phyloP scores from a whole-genome alignment of 768 basidiomycete species.

The Lactarius akahatsu region DNA sequence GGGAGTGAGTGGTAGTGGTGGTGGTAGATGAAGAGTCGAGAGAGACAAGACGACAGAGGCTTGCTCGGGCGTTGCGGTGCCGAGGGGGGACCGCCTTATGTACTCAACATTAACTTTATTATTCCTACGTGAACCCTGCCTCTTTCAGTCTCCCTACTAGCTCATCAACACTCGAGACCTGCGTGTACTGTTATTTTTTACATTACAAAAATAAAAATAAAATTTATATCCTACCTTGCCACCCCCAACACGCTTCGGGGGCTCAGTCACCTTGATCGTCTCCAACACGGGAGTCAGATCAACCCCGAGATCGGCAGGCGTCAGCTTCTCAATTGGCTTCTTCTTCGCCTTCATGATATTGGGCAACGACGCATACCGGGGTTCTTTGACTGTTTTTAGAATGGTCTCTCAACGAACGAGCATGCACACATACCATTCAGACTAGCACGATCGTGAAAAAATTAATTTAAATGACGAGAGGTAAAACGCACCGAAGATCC shows the following conservation, averaged over 20 bases:
- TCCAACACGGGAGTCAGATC: constrained; percentile 83
- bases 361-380: constrained; percentile 94
- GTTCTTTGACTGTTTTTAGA: constrained; percentile 54
- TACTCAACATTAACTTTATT: not conserved
- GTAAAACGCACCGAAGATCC: constrained; percentile 73
- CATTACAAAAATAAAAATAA: too few species aligned
- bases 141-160: constrained; percentile 86
- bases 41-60: too few species aligned
- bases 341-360: constrained; percentile 99
- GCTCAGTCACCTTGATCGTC: constrained; percentile 85
- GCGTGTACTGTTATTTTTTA: not conserved
- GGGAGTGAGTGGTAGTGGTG: too few species aligned
- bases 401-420: not conserved
- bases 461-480: too few species aligned
- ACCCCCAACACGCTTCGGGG: constrained; percentile 87
- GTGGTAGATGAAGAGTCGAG: not conserved
- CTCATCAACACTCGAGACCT: constrained; percentile 86
- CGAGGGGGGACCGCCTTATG: not conserved
- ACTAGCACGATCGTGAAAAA: constrained; percentile 44
- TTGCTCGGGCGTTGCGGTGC: constrained; percentile 1
- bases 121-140: constrained; percentile 51
- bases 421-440: constrained; percentile 59
- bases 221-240: constrained; percentile 64
- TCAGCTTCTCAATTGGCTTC: constrained; percentile 87
- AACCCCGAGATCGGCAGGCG: constrained; percentile 74